These are phyloP conservation scores for Nasturtium officinale DNA, from an alignment of 345 rosid genomes.

Conservation along the genomic window DNA sequence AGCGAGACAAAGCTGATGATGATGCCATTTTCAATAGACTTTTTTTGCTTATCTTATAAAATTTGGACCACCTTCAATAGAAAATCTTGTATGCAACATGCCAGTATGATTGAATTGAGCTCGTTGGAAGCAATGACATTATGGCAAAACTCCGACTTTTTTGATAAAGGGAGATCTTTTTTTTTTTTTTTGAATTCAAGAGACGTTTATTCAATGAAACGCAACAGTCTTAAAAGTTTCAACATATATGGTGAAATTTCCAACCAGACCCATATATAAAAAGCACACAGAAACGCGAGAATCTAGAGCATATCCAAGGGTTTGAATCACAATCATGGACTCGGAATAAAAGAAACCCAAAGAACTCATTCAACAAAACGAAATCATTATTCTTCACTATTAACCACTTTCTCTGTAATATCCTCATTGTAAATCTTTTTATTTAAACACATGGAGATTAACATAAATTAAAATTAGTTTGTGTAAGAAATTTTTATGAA, in stretches of 20 bases:
- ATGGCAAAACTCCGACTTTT: background rate
- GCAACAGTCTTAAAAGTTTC: background rate
- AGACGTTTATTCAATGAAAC: background rate
- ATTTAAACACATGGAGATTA: slow-evolving; percentile 33
- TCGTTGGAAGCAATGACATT: background rate
- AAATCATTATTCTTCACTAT: slow-evolving; percentile 15
- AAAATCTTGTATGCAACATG: background rate
- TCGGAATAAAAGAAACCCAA: background rate
- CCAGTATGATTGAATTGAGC: background rate
- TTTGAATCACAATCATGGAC: background rate
- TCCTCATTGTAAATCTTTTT: slow-evolving; percentile 37
- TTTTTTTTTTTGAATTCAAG: background rate
- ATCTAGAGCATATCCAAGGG: background rate
- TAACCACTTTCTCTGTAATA: slow-evolving; percentile 20
- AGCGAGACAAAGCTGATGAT: slow-evolving; percentile 32
- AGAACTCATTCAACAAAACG: slow-evolving; percentile 6
- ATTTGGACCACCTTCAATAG: background rate
- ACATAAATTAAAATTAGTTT: slow-evolving; percentile 22
- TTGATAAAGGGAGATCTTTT: background rate
- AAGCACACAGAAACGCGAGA: background rate
- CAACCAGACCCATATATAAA: background rate
- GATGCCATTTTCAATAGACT: background rate
- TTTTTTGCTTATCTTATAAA: background rate
- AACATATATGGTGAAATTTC: background rate
- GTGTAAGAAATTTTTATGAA: slow-evolving; percentile 30